Conservation (phyloP, 2,329 filamentous ascomycete species). For the Helotiales sp. region DNA sequence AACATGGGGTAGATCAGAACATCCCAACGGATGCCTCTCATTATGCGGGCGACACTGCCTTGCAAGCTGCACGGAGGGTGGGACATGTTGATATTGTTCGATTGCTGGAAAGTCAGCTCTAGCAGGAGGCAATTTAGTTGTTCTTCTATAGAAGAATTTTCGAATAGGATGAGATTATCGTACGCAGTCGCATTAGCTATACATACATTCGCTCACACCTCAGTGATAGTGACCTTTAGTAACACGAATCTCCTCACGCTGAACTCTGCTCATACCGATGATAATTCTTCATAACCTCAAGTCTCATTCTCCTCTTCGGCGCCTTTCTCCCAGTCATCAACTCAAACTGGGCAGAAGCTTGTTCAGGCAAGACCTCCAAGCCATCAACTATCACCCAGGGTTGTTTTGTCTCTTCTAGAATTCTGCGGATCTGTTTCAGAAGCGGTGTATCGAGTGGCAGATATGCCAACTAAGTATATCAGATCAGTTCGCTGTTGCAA, state of each 20-base stretch:
- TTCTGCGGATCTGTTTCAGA: constrained; percentile 62
- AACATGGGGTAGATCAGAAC: too few relatives aligned
- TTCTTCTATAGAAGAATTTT: not conserved
- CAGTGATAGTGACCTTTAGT: not conserved
- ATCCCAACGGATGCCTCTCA: too few relatives aligned
- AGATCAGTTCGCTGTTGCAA: constrained; percentile 5
- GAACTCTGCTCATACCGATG: constrained; percentile 36
- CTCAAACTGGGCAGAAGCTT: constrained; percentile 83
- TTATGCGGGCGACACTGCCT: too few relatives aligned
- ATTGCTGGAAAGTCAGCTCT: too few relatives aligned
- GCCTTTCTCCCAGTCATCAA: constrained; percentile 77
- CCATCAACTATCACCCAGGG: constrained; percentile 80
- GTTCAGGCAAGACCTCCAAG: constrained; percentile 76
- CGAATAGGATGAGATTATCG: not conserved
- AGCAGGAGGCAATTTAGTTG: too few relatives aligned
- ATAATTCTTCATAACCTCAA: constrained; percentile 40
- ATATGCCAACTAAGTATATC: constrained; percentile 60
- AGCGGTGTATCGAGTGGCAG: constrained; percentile 75
- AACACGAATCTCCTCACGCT: not conserved
- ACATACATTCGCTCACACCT: not conserved
- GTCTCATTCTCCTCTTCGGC: constrained; percentile 71
- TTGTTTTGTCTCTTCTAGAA: constrained; percentile 55
- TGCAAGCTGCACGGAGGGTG: too few relatives aligned
- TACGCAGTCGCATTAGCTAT: not conserved
- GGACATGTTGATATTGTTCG: too few relatives aligned